Evolutionary conservation across 768 basidiomycete species (phyloP), one percentile per base, ranked within the genome.

Genomic region (Cystobasidium ongulense): DNA sequence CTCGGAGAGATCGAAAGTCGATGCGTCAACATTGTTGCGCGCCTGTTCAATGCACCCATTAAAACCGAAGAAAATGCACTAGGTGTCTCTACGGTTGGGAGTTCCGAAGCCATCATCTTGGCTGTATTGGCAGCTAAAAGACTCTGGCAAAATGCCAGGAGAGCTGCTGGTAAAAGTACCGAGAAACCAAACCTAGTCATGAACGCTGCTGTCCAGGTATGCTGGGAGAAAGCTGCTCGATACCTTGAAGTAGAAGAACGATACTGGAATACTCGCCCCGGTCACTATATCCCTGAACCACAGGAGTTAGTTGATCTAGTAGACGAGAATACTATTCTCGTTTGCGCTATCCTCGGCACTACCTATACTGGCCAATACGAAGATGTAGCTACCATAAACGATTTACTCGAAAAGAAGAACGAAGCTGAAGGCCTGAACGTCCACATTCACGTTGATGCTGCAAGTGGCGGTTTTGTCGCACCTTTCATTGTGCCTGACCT

Each of bases 261-360:
- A 50, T 82, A 76, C 74, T 79, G 79, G 76, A 78, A 76, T 76
- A 78, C 76, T 75, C 63, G 59, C 0, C 27, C 38, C 18, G 79
- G 77, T 31, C 43, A 77, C 63, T 81, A 81, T 73, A 72, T 78
- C 21, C 75, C 79, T 61, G 78, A 81, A 46, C 81, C 81, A 10
- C 73, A 81, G 50, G 78, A 80, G 74, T 77, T 76, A 5, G 77
- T 77, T 53, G 80, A 78, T 35, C 74, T 81, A 13, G 80, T 80
- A 36, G 80, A 82, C 70, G 80, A 81, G 75, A 80, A 81, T 76
- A 82, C 81, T 2, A 78, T 80, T 70, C 63, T 79, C 18, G 74
- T 80, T 27, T 76, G 76, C 46, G 74, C 63, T 3, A 79, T 81
- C 50, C 75, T 80, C 4, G 80, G 80, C 29, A 77, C 74, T 36